phyloP scores from a whole-genome alignment of 768 basidiomycete genomes.

The Suillus subalutaceus region DNA sequence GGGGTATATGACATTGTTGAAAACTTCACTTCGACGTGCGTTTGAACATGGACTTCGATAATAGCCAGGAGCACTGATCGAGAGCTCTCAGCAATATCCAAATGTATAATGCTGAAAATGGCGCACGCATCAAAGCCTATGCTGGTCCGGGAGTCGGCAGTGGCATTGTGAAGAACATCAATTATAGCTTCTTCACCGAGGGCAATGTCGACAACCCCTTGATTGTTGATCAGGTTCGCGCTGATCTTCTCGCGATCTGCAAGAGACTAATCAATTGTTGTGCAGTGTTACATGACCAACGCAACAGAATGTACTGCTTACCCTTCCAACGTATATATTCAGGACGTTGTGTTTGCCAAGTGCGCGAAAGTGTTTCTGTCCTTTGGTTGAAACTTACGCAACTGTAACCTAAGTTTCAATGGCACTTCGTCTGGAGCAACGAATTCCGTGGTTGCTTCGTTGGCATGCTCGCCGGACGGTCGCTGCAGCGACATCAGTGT shows the following conservation, averaged over 20 bases:
- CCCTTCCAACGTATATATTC: conserved; percentile 41
- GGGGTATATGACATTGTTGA: conserved; percentile 46
- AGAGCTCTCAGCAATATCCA: conserved; percentile 39
- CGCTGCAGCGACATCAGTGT: conserved; percentile 49
- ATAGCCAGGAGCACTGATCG: not conserved
- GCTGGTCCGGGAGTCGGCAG: conserved; percentile 46
- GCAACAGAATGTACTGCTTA: conserved; percentile 39
- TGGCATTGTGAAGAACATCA: conserved; percentile 33
- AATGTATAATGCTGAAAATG: conserved; percentile 50
- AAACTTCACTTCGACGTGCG: conserved; percentile 34
- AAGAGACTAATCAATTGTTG: not conserved
- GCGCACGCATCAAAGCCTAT: conserved; percentile 56
- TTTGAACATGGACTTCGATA: not conserved
- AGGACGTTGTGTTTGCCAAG: conserved; percentile 41
- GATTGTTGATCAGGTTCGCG: conserved; percentile 37
- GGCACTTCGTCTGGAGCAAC: conserved; percentile 45
- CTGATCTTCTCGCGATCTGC: not conserved
- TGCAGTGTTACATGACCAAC: conserved; percentile 41
- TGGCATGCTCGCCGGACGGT: conserved; percentile 45
- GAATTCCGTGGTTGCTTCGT: conserved; percentile 42
- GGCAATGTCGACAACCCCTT: conserved; percentile 47
- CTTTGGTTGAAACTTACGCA: conserved; percentile 26
- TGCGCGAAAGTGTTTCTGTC: conserved; percentile 19
- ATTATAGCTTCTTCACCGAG: conserved; percentile 30
- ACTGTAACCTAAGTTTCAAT: conserved; percentile 31